Evolutionary conservation across 805 yeast genomes (phyloP).

Genomic region (Starmerella sirachaensis): DNA sequence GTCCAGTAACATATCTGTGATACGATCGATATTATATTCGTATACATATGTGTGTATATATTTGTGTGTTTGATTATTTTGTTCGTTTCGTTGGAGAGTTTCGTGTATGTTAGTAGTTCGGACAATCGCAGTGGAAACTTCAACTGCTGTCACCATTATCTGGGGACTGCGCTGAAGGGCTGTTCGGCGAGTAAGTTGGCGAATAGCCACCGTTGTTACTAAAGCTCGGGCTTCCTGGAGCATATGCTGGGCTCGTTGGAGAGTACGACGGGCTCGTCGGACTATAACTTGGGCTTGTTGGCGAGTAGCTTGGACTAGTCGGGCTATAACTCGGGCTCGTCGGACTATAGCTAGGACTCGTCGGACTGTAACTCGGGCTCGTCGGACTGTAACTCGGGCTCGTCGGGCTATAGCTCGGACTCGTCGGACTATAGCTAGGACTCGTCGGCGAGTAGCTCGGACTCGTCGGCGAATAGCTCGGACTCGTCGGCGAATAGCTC

Average conservation of each 20-base stretch:
- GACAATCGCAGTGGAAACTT: no score
- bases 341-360: conserved; percentile 69
- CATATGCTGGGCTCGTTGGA: conserved; percentile 54
- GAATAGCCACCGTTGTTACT: conserved; percentile 47
- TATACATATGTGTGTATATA: no score
- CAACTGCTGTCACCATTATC: no score
- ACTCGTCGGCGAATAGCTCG: conserved; percentile 56
- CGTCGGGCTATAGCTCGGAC: conserved; percentile 57
- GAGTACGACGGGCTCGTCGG: conserved; percentile 62
- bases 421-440: conserved; percentile 58
- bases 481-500: conserved; percentile 52
- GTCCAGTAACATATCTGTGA: no score
- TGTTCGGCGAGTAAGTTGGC: conserved; percentile 43
- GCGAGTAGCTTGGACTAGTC: conserved; percentile 50
- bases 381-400: conserved; percentile 51
- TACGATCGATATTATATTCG: no score
- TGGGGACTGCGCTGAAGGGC: no score
- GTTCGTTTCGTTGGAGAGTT: no score
- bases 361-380: conserved; percentile 59
- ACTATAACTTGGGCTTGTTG: conserved; percentile 67
- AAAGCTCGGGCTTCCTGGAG: conserved; percentile 66
- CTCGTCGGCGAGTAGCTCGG: conserved; percentile 51
- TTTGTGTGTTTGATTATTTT: no score
- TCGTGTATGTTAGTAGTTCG: no score
- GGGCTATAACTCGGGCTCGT: conserved; percentile 73